Conservation (phyloP, 2,329 filamentous ascomycete species). For the Paracorniculantispora psalliotae region DNA sequence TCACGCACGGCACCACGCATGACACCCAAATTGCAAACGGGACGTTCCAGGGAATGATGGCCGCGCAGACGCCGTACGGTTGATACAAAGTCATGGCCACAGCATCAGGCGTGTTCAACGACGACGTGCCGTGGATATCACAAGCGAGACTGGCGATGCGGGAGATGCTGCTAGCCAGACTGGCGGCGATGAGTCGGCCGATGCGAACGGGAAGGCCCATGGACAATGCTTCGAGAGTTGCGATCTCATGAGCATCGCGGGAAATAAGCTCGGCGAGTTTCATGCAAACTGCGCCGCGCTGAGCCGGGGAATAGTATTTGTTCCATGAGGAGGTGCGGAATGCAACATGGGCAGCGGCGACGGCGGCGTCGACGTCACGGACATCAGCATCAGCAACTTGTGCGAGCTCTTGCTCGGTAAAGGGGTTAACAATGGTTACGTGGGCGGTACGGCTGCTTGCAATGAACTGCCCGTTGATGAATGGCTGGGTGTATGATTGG, state of each 20-base stretch:
- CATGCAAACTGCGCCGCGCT: conserved; percentile 10
- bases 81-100: conserved; percentile 65
- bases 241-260: conserved; percentile 11
- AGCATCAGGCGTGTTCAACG: conserved; percentile 56
- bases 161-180: conserved; percentile 36
- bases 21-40: conserved; percentile 65
- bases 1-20: conserved; percentile 65
- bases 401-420: conserved; percentile 20
- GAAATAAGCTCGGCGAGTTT: conserved; percentile 17
- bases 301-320: conserved; percentile 8
- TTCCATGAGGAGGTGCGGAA: conserved; percentile 12
- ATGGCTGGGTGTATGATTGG: too few species aligned
- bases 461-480: too few species aligned
- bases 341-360: conserved; percentile 14
- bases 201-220: conserved; percentile 16
- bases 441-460: too few species aligned
- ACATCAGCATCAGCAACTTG: conserved; percentile 17
- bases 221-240: conserved; percentile 15
- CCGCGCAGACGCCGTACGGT: conserved; percentile 64
- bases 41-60: conserved; percentile 72
- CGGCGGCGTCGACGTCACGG: conserved; percentile 15
- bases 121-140: conserved; percentile 65
- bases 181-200: not conserved
- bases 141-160: conserved; percentile 69
- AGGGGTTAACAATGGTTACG: conserved; percentile 16